A percentile compares a stretch with the other conserved stretches of the same genome.
Evolutionary conservation across 305 asterid species (phyloP).

Genomic region (Fraxinus floribunda): DNA sequence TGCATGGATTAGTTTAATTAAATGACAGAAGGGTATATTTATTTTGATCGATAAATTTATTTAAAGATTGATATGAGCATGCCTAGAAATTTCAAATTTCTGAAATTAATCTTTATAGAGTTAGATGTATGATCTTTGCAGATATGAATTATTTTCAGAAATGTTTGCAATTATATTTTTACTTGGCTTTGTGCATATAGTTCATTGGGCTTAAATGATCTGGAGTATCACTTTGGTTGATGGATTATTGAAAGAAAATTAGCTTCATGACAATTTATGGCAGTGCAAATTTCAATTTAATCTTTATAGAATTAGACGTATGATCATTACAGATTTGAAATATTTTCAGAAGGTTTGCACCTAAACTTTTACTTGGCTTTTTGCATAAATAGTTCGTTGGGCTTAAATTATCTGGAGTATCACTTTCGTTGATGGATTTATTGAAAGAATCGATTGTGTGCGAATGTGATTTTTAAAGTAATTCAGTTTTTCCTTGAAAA

Average conservation of each 20-base stretch:
- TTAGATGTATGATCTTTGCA: not conserved
- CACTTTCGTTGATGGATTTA: not conserved
- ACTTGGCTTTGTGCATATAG: not conserved
- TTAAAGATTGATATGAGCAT: not conserved
- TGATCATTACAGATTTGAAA: not conserved
- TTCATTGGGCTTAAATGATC: not conserved
- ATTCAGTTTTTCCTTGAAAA: not conserved
- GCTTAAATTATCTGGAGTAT: not conserved
- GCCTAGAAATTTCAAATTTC: not conserved
- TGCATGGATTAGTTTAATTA: not conserved
- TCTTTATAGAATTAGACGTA: not conserved
- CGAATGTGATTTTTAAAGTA: not conserved
- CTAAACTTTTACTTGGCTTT: not conserved
- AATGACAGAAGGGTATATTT: not conserved
- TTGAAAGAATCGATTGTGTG: not conserved
- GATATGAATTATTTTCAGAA: not conserved
- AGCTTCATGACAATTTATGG: not conserved
- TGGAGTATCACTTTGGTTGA: not conserved
- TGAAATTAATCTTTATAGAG: not conserved
- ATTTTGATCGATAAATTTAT: not conserved
- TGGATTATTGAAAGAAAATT: not conserved
- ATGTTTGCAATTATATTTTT: not conserved
- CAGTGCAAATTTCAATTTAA: not conserved
- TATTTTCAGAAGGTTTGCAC: not conserved
- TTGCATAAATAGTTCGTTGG: not conserved